Percentiles rank a stretch among this genome's conserved stretches.
These are phyloP conservation scores for Tylopilus cervinicoccineus DNA, from an alignment of 768 basidiomycete genomes.

Conservation along the genomic window DNA sequence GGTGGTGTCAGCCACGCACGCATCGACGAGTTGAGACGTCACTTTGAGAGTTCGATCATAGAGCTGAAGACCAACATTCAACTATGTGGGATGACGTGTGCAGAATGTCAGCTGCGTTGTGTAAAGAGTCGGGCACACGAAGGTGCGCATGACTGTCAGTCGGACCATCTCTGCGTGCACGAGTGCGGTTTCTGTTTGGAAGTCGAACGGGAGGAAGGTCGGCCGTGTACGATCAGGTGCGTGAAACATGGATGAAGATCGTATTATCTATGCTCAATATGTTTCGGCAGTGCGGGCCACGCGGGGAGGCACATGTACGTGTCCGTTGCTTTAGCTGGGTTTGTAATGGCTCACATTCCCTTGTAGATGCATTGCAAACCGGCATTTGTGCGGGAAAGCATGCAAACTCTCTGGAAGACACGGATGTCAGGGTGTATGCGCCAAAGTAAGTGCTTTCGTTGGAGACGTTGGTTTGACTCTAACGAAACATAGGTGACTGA, in stretches of 20 bases:
- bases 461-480: not conserved
- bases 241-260: slow-evolving; percentile 17
- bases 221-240: slow-evolving; percentile 45
- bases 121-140: slow-evolving; percentile 44
- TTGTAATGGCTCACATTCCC: not conserved
- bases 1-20: slow-evolving; percentile 31
- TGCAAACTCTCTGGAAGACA: slow-evolving; percentile 44
- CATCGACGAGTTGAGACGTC: slow-evolving; percentile 42
- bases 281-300: slow-evolving; percentile 52
- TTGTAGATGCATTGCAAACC: slow-evolving; percentile 46
- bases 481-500: slow-evolving; percentile 36
- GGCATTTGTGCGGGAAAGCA: slow-evolving; percentile 52
- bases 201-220: slow-evolving; percentile 27
- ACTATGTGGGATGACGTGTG: slow-evolving; percentile 48
- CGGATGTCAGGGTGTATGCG: slow-evolving; percentile 52
- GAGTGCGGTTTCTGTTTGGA: slow-evolving; percentile 39
- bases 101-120: slow-evolving; percentile 46
- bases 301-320: slow-evolving; percentile 51
- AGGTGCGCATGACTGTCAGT: slow-evolving; percentile 45
- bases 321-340: slow-evolving; percentile 9
- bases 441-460: slow-evolving; percentile 35
- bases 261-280: not conserved
- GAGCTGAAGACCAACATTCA: slow-evolving; percentile 45
- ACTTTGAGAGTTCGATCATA: slow-evolving; percentile 40
- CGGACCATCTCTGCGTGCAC: slow-evolving; percentile 44